Evolutionary conservation across 2,329 filamentous ascomycete species (phyloP).

Genomic region (Leptographium flavum): DNA sequence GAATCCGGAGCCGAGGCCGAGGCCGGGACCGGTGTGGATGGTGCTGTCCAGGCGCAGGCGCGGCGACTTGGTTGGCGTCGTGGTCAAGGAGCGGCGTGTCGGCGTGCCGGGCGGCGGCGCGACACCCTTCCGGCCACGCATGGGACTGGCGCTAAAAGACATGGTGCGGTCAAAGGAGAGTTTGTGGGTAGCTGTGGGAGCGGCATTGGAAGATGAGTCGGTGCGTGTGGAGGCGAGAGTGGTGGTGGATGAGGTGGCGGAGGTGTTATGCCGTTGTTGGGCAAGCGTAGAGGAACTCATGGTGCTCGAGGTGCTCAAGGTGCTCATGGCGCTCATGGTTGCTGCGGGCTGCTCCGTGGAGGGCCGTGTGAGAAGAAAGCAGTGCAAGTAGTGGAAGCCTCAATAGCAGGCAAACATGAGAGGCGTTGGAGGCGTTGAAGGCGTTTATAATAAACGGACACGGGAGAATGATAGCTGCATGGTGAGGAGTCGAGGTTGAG

Average conservation of each 20-base stretch:
- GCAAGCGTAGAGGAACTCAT: not conserved
- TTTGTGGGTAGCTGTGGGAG: not conserved
- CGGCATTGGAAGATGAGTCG: not conserved
- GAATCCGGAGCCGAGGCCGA: constrained; percentile 23
- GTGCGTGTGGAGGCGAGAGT: not conserved
- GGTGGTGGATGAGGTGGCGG: constrained; percentile 3
- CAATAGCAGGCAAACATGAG: too few species aligned
- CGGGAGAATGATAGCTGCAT: constrained; percentile 5
- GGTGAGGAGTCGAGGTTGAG: too few species aligned
- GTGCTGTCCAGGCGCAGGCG: constrained; percentile 14
- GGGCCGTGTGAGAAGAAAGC: not conserved
- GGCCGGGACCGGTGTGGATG: too few species aligned
- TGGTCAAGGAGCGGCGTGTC: not conserved
- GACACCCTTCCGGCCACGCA: not conserved
- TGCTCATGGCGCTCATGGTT: too few species aligned
- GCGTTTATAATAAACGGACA: constrained; percentile 4
- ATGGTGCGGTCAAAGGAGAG: not conserved
- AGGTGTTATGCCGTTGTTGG: not conserved
- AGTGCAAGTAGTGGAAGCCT: not conserved
- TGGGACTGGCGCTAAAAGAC: constrained; percentile 1
- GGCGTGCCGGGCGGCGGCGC: not conserved
- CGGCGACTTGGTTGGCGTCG: not conserved
- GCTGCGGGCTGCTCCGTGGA: too few species aligned
- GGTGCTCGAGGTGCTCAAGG: not conserved
- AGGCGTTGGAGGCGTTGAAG: too few species aligned